A percentile compares a stretch with the other conserved stretches of the same genome.
These are phyloP conservation scores for Fusarium sp. DNA, from an alignment of 2,329 filamentous ascomycete genomes.

Conservation along the genomic window DNA sequence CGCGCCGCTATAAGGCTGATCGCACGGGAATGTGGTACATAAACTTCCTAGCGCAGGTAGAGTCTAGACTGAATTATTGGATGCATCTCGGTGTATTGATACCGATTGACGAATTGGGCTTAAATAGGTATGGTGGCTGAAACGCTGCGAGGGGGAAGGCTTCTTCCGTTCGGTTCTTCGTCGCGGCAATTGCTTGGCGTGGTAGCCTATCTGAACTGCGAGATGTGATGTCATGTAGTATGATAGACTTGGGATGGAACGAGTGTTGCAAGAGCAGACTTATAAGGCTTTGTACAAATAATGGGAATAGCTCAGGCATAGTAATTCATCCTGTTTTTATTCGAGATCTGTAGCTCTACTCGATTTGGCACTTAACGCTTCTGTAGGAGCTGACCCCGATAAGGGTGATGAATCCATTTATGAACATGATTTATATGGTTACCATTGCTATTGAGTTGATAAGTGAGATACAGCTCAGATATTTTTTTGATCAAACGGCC, in stretches of 20 bases:
- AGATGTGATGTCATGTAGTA: neutral
- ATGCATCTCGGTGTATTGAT: neutral
- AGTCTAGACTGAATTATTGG: neutral
- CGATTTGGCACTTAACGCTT: neutral
- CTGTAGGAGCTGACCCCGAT: neutral
- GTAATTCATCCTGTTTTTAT: no score
- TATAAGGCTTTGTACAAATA: neutral
- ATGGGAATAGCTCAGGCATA: no score
- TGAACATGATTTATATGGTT: neutral
- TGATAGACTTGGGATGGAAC: rapidly evolving
- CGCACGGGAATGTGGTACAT: neutral
- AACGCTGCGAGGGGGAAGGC: neutral
- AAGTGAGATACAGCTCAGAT: neutral
- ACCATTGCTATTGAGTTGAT: neutral
- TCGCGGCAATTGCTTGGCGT: neutral
- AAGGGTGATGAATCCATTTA: neutral
- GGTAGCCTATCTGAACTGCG: neutral
- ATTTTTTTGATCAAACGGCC: no score
- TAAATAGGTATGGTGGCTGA: neutral
- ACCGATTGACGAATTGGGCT: neutral
- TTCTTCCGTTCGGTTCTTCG: neutral
- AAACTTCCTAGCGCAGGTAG: neutral
- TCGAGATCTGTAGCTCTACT: no score
- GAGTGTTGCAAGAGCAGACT: rapidly evolving
- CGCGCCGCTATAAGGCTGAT: neutral